phyloP scores from a whole-genome alignment of 495 filamentous ascomycete species.

The Mycothermus thermophilus region DNA sequence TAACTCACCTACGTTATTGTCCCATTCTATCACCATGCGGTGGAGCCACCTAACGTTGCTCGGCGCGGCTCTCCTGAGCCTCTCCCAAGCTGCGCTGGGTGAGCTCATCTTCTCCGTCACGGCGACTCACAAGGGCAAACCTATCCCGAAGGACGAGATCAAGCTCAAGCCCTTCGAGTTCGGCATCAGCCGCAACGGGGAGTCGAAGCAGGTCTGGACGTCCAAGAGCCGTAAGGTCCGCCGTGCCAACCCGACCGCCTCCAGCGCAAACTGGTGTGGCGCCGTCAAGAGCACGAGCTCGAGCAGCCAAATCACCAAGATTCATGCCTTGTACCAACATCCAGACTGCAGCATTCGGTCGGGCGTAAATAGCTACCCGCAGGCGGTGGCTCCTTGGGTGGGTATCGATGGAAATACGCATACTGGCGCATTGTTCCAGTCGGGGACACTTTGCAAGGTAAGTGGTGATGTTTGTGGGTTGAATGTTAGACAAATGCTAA shows the following conservation, averaged over 20 bases:
- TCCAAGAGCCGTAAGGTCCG: neutral
- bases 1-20: neutral
- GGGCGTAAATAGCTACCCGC: conserved; percentile 12
- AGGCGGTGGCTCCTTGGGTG: conserved; percentile 17
- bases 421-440: conserved; percentile 14
- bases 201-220: neutral
- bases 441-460: conserved; percentile 20
- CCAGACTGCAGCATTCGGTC: conserved; percentile 12
- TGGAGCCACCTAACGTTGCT: conserved; percentile 5
- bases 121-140: conserved; percentile 15
- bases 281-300: conserved; percentile 12
- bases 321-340: conserved; percentile 15
- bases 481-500: too few relatives aligned
- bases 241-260: conserved; percentile 9
- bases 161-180: conserved; percentile 13
- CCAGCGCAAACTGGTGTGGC: conserved; percentile 21
- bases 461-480: too few relatives aligned
- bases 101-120: conserved; percentile 12
- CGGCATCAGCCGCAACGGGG: neutral
- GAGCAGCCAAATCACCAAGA: conserved; percentile 13
- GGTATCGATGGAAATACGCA: conserved; percentile 19
- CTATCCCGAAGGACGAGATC: conserved; percentile 13
- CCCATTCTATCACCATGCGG: conserved; percentile 5
- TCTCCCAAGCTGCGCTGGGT: conserved; percentile 8
- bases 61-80: conserved; percentile 7